A percentile compares a stretch with the other conserved stretches of the same genome.
Evolutionary conservation across 495 filamentous ascomycete species (phyloP).

Genomic region (Chaetomium tenue): DNA sequence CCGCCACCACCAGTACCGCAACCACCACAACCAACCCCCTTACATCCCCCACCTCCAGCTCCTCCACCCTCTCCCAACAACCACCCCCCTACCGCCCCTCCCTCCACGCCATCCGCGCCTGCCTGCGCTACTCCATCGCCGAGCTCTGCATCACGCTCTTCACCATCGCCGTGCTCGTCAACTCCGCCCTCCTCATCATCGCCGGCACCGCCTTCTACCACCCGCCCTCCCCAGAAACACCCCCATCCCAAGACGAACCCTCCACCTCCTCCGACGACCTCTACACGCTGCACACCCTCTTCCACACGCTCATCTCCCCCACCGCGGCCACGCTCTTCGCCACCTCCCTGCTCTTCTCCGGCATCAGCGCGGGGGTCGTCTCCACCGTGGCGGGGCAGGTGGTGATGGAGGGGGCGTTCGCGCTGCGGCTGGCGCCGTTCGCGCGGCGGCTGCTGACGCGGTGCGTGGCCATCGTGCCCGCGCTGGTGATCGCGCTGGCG

Average conservation of each 20-base stretch:
- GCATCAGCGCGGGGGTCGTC: neutral
- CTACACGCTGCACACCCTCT: neutral
- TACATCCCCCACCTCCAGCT: conserved; percentile 16
- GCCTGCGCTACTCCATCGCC: conserved; percentile 75
- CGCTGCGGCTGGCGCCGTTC: conserved; percentile 39
- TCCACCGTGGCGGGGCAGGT: neutral
- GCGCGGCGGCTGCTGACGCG: conserved; percentile 52
- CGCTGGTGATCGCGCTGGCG: conserved; percentile 72
- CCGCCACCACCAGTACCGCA: conserved; percentile 41
- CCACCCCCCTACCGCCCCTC: conserved; percentile 63
- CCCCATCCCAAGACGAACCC: conserved; percentile 36
- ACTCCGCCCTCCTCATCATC: conserved; percentile 85
- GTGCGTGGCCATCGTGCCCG: conserved; percentile 69
- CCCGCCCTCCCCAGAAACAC: conserved; percentile 56
- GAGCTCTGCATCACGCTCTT: conserved; percentile 77
- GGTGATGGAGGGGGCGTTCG: neutral
- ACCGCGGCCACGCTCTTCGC: neutral
- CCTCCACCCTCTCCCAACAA: conserved; percentile 28
- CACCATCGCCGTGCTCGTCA: conserved; percentile 92
- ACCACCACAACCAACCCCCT: conserved; percentile 33
- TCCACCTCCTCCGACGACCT: neutral
- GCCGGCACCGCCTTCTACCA: conserved; percentile 75
- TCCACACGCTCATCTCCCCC: neutral
- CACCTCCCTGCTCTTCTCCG: neutral
- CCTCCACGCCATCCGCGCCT: conserved; percentile 70